Percentiles rank a stretch among this genome's conserved stretches.
Evolutionary conservation across 805 yeast genomes (phyloP).

Genomic region (Teunomyces barrocoloradensis): DNA sequence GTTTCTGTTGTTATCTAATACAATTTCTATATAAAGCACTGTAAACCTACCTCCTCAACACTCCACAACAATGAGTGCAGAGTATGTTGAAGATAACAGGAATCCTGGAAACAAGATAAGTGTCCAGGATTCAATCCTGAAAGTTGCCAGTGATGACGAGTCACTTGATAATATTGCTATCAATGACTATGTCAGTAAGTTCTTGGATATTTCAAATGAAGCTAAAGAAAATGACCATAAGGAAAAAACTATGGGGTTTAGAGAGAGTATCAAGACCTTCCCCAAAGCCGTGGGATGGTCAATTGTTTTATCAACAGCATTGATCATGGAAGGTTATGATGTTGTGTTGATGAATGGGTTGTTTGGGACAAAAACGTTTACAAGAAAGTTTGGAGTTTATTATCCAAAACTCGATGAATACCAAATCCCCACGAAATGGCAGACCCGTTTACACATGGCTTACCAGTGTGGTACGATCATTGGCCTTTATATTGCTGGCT

Average conservation of each 20-base stretch:
- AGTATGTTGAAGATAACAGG: conserved; percentile 19
- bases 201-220: conserved; percentile 36
- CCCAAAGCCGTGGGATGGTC: conserved; percentile 45
- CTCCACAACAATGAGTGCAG: conserved; percentile 10
- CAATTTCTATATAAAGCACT: neutral
- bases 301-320: conserved; percentile 37
- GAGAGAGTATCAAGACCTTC: conserved; percentile 37
- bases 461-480: conserved; percentile 34
- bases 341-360: conserved; percentile 36
- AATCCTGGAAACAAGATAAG: conserved; percentile 9
- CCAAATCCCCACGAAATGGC: conserved; percentile 42
- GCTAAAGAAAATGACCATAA: conserved; percentile 33
- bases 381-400: conserved; percentile 32
- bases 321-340: conserved; percentile 45
- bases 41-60: neutral
- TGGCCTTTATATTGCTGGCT: conserved; percentile 46
- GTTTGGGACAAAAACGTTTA: conserved; percentile 34
- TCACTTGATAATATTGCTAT: neutral
- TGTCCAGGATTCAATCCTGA: conserved; percentile 2
- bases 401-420: conserved; percentile 24
- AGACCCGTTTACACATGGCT: conserved; percentile 35
- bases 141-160: neutral
- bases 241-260: conserved; percentile 34
- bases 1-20: neutral
- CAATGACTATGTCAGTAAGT: conserved; percentile 36